phyloP scores from a whole-genome alignment of 495 filamentous ascomycete genomes.

The Parachaetomium inaequale region DNA sequence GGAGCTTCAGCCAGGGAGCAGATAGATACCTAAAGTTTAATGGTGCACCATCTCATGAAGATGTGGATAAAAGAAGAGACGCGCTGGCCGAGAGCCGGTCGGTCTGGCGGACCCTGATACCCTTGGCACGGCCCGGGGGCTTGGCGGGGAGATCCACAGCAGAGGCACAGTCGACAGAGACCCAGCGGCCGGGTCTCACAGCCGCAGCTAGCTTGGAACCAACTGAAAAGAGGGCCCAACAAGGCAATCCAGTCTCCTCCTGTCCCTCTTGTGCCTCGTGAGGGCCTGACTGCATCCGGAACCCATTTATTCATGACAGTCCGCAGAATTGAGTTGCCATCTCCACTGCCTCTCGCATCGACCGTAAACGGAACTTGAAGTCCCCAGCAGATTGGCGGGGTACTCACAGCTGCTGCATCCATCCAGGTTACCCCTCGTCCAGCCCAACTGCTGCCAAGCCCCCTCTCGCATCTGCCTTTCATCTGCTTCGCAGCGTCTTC shows the following conservation, averaged over 20 bases:
- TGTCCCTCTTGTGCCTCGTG: not conserved
- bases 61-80: too few relatives aligned
- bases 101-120: too few relatives aligned
- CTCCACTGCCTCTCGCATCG: not conserved
- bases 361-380: not conserved
- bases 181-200: not conserved
- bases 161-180: not conserved
- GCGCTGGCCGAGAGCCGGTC: too few relatives aligned
- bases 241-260: not conserved
- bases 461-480: slow-evolving; percentile 12
- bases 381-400: slow-evolving; percentile 13
- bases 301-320: not conserved
- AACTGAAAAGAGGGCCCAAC: not conserved
- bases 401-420: not conserved
- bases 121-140: too few relatives aligned
- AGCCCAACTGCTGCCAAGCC: slow-evolving; percentile 34
- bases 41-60: too few relatives aligned
- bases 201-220: not conserved
- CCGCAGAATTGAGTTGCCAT: not conserved
- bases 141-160: not conserved
- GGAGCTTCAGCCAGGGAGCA: too few relatives aligned
- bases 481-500: slow-evolving; percentile 23
- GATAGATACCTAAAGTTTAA: too few relatives aligned
- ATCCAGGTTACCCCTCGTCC: slow-evolving; percentile 17
- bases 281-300: not conserved